Evolutionary conservation across 331 rosid species (phyloP).

Genomic region (Arachis monticola): DNA sequence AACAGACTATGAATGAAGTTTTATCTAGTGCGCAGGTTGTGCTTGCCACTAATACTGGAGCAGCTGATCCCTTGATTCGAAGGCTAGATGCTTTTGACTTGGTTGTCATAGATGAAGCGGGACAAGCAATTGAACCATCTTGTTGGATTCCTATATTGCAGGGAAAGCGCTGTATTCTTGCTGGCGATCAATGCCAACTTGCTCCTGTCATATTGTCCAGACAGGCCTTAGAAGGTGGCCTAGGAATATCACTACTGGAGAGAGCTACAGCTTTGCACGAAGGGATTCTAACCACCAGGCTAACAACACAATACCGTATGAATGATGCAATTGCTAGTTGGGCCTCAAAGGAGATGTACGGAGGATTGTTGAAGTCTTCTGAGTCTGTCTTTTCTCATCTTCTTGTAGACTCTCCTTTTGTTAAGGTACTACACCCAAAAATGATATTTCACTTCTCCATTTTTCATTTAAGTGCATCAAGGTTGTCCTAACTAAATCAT

Average conservation of each 20-base stretch:
- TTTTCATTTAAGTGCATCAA: constrained; percentile 33
- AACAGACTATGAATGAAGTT: constrained; percentile 70
- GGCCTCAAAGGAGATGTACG: constrained; percentile 92
- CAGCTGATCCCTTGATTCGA: constrained; percentile 77
- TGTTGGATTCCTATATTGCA: constrained; percentile 83
- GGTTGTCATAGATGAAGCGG: constrained; percentile 85
- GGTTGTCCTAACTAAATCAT: constrained; percentile 18
- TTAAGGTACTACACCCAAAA: constrained; percentile 57
- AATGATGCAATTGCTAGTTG: constrained; percentile 82
- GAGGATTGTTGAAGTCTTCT: constrained; percentile 70
- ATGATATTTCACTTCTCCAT: constrained; percentile 21
- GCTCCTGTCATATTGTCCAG: constrained; percentile 86
- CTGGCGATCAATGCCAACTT: constrained; percentile 86
- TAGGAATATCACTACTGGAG: constrained; percentile 79
- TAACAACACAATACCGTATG: constrained; percentile 78
- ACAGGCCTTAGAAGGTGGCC: constrained; percentile 81
- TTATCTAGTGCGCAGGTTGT: constrained; percentile 77
- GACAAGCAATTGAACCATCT: constrained; percentile 89
- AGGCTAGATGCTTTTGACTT: constrained; percentile 71
- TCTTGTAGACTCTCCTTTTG: constrained; percentile 80
- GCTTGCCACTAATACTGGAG: constrained; percentile 85
- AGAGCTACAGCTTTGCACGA: constrained; percentile 72
- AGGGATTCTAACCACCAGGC: constrained; percentile 63
- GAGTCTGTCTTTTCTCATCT: constrained; percentile 70
- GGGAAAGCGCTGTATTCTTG: constrained; percentile 82